Evolutionary conservation across 306 rosid species (phyloP), one percentile per base, ranked within the genome.

Genomic region (Prunus mongolica): DNA sequence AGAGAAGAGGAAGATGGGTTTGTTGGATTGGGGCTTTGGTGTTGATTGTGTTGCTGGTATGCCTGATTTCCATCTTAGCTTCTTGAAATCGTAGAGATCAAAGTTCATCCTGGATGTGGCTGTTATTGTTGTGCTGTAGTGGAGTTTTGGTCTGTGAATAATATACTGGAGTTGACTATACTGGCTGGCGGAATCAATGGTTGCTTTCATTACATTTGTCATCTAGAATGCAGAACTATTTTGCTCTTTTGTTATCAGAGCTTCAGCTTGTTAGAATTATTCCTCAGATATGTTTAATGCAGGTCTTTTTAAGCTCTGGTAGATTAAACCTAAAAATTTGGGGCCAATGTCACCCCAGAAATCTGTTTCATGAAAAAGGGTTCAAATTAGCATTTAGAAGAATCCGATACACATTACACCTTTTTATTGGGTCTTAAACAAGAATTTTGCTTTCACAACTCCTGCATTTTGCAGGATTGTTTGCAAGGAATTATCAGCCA

Each of bases 1-100:
- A 30, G 32, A 30, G 32, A 30, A 30, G 32, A 30, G 32, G 32
- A 30, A 30, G 32, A 30, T 30, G 32, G 32, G 32, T 3, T 3
- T 30, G 32, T 30, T 30, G 32, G 78, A 63, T 63, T 47, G 69
- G 32, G 61, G 61, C 71, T 74, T 50, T 74, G 24, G 61, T 74
- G 25, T 32, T 74, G 4, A 30, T 30, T 30, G 32, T 30, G 32
- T 30, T 30, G 32, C 4, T 30, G 32, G 32, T 30, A 30, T 30
- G 32, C 32, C 32, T 8, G 13, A 8, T 46, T 46, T 46, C 50
- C 50, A 5, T 5, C 38, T 32, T 32, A 32, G 38, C 24, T n/a
- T 13, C 20, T 51, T 75, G 55, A 67, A 38, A 34, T 8, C 32
- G 25, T 3, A 3, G 61, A 74, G 32, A 71, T n/a, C 25, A 12